A percentile compares a stretch with the other conserved stretches of the same genome.
Conservation (phyloP, 306 rosid species). For the Sindora glabra region DNA sequence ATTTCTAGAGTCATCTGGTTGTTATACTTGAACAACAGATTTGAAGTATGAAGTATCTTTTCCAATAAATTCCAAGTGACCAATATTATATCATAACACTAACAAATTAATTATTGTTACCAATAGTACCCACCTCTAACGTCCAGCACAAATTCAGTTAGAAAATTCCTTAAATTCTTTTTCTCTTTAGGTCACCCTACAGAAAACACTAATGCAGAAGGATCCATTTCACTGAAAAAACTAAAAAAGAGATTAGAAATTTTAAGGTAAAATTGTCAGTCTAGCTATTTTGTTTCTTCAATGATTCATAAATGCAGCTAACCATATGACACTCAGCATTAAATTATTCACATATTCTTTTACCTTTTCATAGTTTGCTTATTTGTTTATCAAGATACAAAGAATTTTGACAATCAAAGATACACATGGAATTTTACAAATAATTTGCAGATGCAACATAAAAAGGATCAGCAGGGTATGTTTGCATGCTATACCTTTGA, state of each 20-base stretch:
- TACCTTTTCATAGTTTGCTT: not conserved
- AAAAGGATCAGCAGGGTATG: not conserved
- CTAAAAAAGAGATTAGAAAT: no score
- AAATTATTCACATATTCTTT: not conserved
- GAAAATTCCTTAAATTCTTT: not conserved
- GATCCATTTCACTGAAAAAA: not conserved
- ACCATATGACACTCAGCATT: not conserved
- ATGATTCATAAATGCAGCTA: no score
- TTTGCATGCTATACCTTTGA: conserved; percentile 59
- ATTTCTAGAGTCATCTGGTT: not conserved
- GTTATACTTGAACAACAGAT: no score
- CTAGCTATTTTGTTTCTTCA: no score
- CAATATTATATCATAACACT: not conserved
- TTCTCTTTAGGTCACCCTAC: not conserved
- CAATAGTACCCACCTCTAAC: not conserved
- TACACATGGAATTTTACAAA: not conserved
- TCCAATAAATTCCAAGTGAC: not conserved
- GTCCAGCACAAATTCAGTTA: not conserved
- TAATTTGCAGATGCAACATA: not conserved
- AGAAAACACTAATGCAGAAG: not conserved
- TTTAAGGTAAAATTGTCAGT: no score
- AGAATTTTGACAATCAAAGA: not conserved
- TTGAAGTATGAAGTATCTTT: not conserved
- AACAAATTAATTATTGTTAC: not conserved
- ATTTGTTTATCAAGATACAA: not conserved